Conservation (phyloP, 257 asterid genomes). For the Nicotiana tabacum region DNA sequence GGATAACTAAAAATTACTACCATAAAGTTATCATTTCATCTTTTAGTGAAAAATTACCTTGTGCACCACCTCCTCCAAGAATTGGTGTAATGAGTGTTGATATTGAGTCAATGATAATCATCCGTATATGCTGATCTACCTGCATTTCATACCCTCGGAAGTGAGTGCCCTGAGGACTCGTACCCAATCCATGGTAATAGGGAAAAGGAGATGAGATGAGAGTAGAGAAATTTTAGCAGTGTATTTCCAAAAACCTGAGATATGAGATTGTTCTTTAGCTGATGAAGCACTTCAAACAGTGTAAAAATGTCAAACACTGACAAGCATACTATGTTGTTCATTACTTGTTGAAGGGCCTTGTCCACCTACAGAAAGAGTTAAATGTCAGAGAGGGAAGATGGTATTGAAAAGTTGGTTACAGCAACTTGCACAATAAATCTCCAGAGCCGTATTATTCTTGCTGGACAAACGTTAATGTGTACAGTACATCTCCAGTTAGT, state of each 20-base stretch:
- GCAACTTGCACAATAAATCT: background rate
- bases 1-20: background rate
- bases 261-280: constrained; percentile 38
- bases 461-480: background rate
- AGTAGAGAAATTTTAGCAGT: background rate
- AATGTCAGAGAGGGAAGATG: background rate
- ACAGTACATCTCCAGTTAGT: background rate
- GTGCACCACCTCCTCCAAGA: constrained; percentile 72
- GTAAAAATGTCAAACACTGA: constrained; percentile 68
- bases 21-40: background rate
- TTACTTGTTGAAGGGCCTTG: constrained; percentile 32
- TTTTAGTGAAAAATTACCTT: constrained; percentile 37
- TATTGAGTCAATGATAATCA: constrained; percentile 77
- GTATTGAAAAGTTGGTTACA: background rate
- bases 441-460: background rate
- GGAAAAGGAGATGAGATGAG: background rate
- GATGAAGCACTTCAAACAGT: constrained; percentile 68
- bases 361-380: constrained; percentile 31
- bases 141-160: constrained; percentile 21
- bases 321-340: constrained; percentile 57
- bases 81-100: constrained; percentile 81
- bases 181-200: constrained; percentile 5
- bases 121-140: constrained; percentile 38
- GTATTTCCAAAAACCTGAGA: constrained; percentile 46
- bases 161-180: background rate